Percentiles rank a stretch among this genome's conserved stretches.
Conservation (phyloP, 2,329 filamentous ascomycete genomes). For the Chaetomium strumarium region DNA sequence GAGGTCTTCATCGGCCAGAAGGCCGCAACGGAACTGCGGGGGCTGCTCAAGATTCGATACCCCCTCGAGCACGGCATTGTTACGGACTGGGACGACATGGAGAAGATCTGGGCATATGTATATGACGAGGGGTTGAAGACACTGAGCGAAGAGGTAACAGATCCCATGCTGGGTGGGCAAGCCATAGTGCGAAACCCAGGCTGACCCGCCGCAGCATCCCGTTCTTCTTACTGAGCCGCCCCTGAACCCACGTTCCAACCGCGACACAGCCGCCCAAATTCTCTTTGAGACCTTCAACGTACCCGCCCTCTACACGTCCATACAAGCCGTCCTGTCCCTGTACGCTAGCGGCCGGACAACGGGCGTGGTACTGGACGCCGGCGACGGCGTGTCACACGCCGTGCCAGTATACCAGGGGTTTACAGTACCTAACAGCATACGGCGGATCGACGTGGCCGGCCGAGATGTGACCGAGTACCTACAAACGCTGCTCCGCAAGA, state of each 20-base stretch:
- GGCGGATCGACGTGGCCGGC: slow-evolving; percentile 91
- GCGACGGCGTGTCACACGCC: slow-evolving; percentile 93
- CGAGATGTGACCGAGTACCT: slow-evolving; percentile 94
- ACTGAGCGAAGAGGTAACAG: slow-evolving; percentile 81
- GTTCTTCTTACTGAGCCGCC: slow-evolving; percentile 94
- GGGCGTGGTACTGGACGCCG: slow-evolving; percentile 89
- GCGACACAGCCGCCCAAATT: slow-evolving; percentile 93
- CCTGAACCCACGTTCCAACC: slow-evolving; percentile 89
- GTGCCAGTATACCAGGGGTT: slow-evolving; percentile 98
- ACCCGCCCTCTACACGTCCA: slow-evolving; percentile 90
- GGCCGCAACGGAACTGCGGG: slow-evolving; percentile 79
- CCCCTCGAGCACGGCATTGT: slow-evolving; percentile 97
- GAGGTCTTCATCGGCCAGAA: slow-evolving; percentile 95
- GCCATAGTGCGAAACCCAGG: background rate
- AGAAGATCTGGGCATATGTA: slow-evolving; percentile 97
- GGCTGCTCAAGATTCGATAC: slow-evolving; percentile 90
- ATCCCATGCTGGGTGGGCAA: background rate
- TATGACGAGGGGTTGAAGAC: slow-evolving; percentile 96
- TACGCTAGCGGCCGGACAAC: slow-evolving; percentile 96
- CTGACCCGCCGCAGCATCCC: slow-evolving; percentile 58
- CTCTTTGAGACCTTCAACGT: slow-evolving; percentile 99
- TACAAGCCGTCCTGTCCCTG: slow-evolving; percentile 91
- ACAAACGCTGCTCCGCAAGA: slow-evolving; percentile 85
- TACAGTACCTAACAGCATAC: slow-evolving; percentile 90
- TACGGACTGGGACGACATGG: slow-evolving; percentile 99